Evolutionary conservation across 2,329 filamentous ascomycete genomes (phyloP), one percentile per base, ranked within the genome.

Genomic region (Rhytidhysteron rufulum): DNA sequence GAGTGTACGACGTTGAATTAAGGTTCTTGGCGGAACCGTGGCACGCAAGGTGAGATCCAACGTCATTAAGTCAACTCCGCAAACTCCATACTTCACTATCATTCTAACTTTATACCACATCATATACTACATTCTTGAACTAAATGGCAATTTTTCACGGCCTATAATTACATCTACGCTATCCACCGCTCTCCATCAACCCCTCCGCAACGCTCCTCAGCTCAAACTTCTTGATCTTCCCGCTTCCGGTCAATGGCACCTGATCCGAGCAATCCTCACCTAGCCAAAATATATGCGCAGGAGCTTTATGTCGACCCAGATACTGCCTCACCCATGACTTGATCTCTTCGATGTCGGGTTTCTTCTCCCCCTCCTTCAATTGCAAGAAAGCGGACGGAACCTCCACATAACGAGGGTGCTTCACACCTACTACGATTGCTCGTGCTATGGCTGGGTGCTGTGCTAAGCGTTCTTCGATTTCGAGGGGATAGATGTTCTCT

Each of bases 201-300:
- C 13, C 24, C 24, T 27, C 24, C 24, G 24, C 24, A 27, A 27
- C 13, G 8, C 24, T 13, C 24, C 24, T 27, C 24, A 33, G 15
- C n/a, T 58, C 59, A 47, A 68, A 70, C 49, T 72, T 71, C 50
- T 66, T 65, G 31, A 71, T 64, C 59, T 71, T 72, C 9, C 68
- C 68, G 47, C 66, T 71, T 2, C 66, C 68, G 1, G 69, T 72
- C 31, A 68, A 54, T 8, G 69, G 69, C 0, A 70, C 49, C 5
- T 58, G 54, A 0, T 51, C 51, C 20, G 60, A 53, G 11, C 62
- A 67, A 24, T 65, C 63, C 34, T 68, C 69, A 0, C 86, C 86
- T 19, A 90, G 73, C 77, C 85, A 88, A 58, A 89, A 89, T n/a
- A 90, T 61, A 60, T 88, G 77, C 7, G 78, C 70, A 0, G 86